phyloP scores from a whole-genome alignment of 2,329 filamentous ascomycete genomes.

The Colletotrichum lindemuthianum region DNA sequence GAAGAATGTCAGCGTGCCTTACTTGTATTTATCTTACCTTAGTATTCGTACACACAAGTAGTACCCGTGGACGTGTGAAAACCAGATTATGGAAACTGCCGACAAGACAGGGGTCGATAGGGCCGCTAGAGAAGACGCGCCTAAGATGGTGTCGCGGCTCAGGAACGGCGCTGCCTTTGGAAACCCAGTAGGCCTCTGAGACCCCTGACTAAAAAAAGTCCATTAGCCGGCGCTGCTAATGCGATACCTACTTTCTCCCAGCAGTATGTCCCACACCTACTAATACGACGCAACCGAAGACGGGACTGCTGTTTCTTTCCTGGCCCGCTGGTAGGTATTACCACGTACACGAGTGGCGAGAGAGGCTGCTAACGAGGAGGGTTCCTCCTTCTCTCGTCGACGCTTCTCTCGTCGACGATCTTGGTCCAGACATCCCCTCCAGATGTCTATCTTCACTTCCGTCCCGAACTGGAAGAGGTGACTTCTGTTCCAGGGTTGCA shows the following conservation, averaged over 20 bases:
- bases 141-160: slow-evolving; percentile 27
- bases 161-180: slow-evolving; percentile 28
- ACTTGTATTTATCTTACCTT: too few species aligned
- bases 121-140: slow-evolving; percentile 24
- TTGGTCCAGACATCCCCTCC: background rate
- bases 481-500: slow-evolving; percentile 2
- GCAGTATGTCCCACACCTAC: too few species aligned
- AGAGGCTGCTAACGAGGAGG: slow-evolving; percentile 13
- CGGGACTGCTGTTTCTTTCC: slow-evolving; percentile 11
- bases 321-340: slow-evolving; percentile 6
- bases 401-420: slow-evolving; percentile 20
- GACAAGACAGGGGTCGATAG: slow-evolving; percentile 5
- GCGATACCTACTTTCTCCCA: slow-evolving; percentile 16
- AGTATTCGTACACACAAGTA: too few species aligned
- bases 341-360: background rate
- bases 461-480: background rate
- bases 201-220: slow-evolving; percentile 29
- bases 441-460: background rate
- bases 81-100: slow-evolving; percentile 1
- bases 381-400: slow-evolving; percentile 9
- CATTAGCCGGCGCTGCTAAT: slow-evolving; percentile 19
- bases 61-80: slow-evolving; percentile 5
- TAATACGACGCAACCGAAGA: too few species aligned
- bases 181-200: slow-evolving; percentile 1
- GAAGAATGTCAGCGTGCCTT: too few species aligned